A percentile compares a stretch with the other conserved stretches of the same genome.
phyloP scores from a whole-genome alignment of 2,329 filamentous ascomycete species.

The Penicillium rolfsii region DNA sequence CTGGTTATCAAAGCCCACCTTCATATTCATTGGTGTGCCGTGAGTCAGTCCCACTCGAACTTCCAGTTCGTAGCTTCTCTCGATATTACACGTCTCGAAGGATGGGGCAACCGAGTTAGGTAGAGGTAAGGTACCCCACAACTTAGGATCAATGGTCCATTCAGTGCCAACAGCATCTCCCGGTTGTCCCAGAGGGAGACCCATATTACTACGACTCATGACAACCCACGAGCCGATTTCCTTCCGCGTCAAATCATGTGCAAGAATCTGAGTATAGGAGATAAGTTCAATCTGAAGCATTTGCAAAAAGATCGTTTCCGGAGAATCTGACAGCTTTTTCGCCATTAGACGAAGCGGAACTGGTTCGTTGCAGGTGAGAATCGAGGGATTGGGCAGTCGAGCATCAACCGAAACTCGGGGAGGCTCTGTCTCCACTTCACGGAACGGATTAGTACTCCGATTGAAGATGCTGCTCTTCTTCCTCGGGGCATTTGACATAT shows the following conservation, averaged over 20 bases:
- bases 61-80: conserved; percentile 80
- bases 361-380: conserved; percentile 86
- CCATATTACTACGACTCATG: conserved; percentile 70
- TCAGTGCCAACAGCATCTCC: conserved; percentile 66
- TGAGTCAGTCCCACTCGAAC: conserved; percentile 77
- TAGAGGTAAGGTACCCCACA: conserved; percentile 74
- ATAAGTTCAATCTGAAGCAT: conserved; percentile 81
- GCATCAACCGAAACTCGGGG: conserved; percentile 76
- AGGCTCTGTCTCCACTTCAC: conserved; percentile 40
- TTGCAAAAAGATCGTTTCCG: conserved; percentile 73
- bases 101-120: conserved; percentile 86
- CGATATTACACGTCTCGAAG: conserved; percentile 87
- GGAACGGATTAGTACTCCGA: conserved; percentile 37
- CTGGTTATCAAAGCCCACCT: conserved; percentile 44
- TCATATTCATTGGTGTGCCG: conserved; percentile 60
- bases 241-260: conserved; percentile 71
- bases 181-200: conserved; percentile 66
- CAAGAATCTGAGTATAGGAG: conserved; percentile 76
- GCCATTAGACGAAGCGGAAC: conserved; percentile 79
- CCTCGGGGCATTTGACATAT: conserved; percentile 45
- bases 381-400: conserved; percentile 80
- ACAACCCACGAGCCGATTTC: conserved; percentile 78
- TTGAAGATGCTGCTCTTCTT: conserved; percentile 65
- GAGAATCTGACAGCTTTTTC: conserved; percentile 71
- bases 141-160: conserved; percentile 65